These are phyloP conservation scores for Komagataella pastoris DNA, from an alignment of 805 yeast species.

Conservation along the genomic window DNA sequence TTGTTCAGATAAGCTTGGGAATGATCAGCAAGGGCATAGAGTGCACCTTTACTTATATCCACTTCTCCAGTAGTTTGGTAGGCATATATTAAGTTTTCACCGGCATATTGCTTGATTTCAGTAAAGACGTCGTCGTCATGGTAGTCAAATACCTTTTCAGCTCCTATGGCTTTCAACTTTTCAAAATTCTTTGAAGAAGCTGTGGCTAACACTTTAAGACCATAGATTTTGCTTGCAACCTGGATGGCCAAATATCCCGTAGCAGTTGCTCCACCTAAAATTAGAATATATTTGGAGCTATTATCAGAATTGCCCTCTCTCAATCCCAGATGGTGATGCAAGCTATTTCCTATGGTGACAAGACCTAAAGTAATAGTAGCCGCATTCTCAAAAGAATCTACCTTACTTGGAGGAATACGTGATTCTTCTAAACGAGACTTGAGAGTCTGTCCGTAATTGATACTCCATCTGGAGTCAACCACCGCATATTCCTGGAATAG, in stretches of 20 bases:
- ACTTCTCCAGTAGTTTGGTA: conserved; percentile 1
- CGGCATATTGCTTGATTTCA: conserved; percentile 15
- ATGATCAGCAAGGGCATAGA: conserved; percentile 10
- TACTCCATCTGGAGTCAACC: conserved; percentile 20
- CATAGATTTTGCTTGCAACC: conserved; percentile 33
- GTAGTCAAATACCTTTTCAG: conserved; percentile 21
- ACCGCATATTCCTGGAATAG: conserved; percentile 44
- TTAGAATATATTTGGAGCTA: conserved; percentile 25
- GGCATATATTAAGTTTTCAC: conserved; percentile 16
- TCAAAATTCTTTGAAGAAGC: conserved; percentile 14
- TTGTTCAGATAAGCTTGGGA: conserved; percentile 21
- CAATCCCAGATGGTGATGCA: conserved; percentile 19
- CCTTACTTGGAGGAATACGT: conserved; percentile 19
- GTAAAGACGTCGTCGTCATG: conserved; percentile 15
- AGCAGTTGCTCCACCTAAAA: conserved; percentile 63
- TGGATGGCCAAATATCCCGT: conserved; percentile 49
- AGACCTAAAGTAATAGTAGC: conserved; percentile 43
- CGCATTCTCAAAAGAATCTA: conserved; percentile 48
- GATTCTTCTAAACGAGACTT: conserved; percentile 11
- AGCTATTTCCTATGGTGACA: conserved; percentile 32
- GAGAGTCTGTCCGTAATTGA: conserved; percentile 16
- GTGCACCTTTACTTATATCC: conserved; percentile 12
- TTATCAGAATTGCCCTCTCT: conserved; percentile 11
- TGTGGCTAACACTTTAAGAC: conserved; percentile 17
- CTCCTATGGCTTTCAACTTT: conserved; percentile 16